Evolutionary conservation across 768 basidiomycete species (phyloP), one percentile per base, ranked within the genome.

Genomic region (Coprinellus micaceus): DNA sequence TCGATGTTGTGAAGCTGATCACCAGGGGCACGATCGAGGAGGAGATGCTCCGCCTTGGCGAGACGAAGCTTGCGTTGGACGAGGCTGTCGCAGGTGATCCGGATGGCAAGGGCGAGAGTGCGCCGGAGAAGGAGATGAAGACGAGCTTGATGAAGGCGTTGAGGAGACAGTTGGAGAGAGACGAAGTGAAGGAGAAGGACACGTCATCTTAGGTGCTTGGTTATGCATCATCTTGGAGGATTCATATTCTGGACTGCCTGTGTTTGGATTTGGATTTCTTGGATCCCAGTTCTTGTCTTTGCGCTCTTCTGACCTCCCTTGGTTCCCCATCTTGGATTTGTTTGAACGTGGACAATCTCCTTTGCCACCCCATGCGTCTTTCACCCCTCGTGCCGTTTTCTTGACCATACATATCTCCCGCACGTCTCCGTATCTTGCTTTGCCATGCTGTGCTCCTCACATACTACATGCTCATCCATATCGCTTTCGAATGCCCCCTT

Each of bases 1-100:
- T 98, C 10, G 93, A 96, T 29, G 93, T 98, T 6, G 84, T 98
- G 66, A 97, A 96, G 67, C 79, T 98, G 11, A 93, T 98, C 61
- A 89, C 93, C 1, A 86, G 82, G 58, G 90, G 87, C 2, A 94
- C 93, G 1, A 96, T 98, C 57, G 95, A 98, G 74, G 97, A 99
- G 70, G 94, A 97, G 69, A 98, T 99, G 86, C 74, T 94, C 33
- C 82, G 79, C 26, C 82, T 98, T 19, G 95, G 93, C 9, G 79
- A 89, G 70, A 94, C 92, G 30, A 98, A 98, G 72, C 76, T 98
- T 53, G 89, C 88, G 15, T 75, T 98, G 12, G 96, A 98, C 66
- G 91, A 94, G 67, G 94, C 94, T 2, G 95, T 98, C 28, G 94
- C 94, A 17, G 94, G 94, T 9, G 86, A 83, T 44, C 75, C 76